Evolutionary conservation across 345 rosid genomes (phyloP).

Genomic region (Lepidium africanum): DNA sequence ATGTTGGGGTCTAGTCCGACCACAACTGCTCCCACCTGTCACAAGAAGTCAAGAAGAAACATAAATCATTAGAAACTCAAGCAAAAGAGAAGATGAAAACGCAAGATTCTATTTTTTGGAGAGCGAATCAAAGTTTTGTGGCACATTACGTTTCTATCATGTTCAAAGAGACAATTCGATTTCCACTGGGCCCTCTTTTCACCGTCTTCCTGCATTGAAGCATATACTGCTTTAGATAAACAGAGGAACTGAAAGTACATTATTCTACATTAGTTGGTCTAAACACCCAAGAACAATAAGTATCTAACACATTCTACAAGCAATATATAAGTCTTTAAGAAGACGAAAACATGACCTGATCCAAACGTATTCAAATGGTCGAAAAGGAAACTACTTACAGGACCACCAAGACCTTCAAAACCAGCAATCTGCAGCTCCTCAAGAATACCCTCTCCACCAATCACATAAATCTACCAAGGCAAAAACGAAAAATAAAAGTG

Average conservation of each 20-base stretch:
- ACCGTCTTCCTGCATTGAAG: conserved; percentile 63
- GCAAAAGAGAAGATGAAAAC: background rate
- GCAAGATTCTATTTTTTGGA: conserved; percentile 5
- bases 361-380: background rate
- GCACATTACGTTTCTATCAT: conserved; percentile 63
- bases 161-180: conserved; percentile 51
- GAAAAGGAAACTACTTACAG: conserved; percentile 40
- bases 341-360: background rate
- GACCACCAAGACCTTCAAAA: conserved; percentile 78
- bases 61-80: conserved; percentile 1
- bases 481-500: background rate
- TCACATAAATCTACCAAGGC: conserved; percentile 61
- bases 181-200: conserved; percentile 60
- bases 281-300: background rate
- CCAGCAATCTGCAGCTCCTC: conserved; percentile 76
- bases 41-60: conserved; percentile 14
- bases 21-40: conserved; percentile 93
- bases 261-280: background rate
- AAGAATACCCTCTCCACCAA: conserved; percentile 75
- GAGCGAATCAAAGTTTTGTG: conserved; percentile 7
- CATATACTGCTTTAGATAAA: background rate
- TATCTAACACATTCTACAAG: background rate
- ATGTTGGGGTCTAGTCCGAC: conserved; percentile 76
- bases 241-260: background rate
- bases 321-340: background rate